These are phyloP conservation scores for Vigna hirtella DNA, from an alignment of 306 rosid species.

Conservation along the genomic window DNA sequence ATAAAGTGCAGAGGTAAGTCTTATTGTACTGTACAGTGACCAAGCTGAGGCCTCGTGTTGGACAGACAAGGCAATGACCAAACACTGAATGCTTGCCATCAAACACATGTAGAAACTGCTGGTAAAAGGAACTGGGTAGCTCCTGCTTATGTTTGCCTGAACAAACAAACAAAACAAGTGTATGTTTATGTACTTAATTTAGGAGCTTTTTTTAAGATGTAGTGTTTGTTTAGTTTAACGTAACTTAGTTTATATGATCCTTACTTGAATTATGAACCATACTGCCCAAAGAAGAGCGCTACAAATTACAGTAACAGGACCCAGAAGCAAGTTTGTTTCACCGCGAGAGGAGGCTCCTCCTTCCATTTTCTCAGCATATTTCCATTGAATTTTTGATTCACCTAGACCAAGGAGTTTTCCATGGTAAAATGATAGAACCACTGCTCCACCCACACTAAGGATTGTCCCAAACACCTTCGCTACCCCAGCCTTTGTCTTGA, in stretches of 20 bases:
- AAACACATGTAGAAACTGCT: slow-evolving; percentile 65
- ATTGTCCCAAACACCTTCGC: slow-evolving; percentile 72
- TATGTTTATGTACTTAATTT: no score
- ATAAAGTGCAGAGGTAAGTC: slow-evolving; percentile 61
- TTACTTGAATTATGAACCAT: slow-evolving; percentile 74
- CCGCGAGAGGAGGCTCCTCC: slow-evolving; percentile 35
- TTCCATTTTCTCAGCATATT: slow-evolving; percentile 52
- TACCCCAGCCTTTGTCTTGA: slow-evolving; percentile 57
- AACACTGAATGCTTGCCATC: slow-evolving; percentile 72
- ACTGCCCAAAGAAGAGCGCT: slow-evolving; percentile 65
- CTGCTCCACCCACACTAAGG: slow-evolving; percentile 74
- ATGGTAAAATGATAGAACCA: slow-evolving; percentile 79
- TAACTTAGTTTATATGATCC: not conserved
- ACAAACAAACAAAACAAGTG: not conserved
- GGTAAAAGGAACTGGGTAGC: slow-evolving; percentile 73
- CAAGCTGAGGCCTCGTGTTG: slow-evolving; percentile 63
- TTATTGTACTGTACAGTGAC: slow-evolving; percentile 56
- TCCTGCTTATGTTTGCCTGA: slow-evolving; percentile 70
- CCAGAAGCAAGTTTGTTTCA: slow-evolving; percentile 47
- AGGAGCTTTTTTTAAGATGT: not conserved
- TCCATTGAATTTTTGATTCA: slow-evolving; percentile 70
- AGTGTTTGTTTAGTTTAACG: not conserved
- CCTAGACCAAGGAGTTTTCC: slow-evolving; percentile 58
- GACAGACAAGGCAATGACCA: slow-evolving; percentile 50
- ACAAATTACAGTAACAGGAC: slow-evolving; percentile 56